Evolutionary conservation across 768 basidiomycete genomes (phyloP), one percentile per base, ranked within the genome.

Genomic region (Termitomyces sp.): DNA sequence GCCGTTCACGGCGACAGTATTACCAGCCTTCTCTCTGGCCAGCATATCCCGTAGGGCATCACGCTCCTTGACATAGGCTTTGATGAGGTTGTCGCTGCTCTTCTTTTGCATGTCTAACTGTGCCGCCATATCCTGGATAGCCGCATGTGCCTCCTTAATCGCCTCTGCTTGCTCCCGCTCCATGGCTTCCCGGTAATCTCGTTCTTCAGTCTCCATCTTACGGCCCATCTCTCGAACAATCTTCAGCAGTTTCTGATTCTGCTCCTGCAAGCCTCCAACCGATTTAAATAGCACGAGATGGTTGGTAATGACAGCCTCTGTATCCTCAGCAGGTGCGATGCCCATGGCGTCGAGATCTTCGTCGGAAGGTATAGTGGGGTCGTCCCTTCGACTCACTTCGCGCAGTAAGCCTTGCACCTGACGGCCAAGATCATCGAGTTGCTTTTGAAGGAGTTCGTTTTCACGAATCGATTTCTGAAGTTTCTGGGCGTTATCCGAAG

Each of bases 221-320:
- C 81, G 75, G 6, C 91, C 94, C 42, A 98, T 80, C 58, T 92
- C 90, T 18, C 96, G 81, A 13, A 90, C 88, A 65, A 96, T 87
- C 72, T 84, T 87, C 51, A 98, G 78, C 24, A 98, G 76, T 66
- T 90, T 91, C 78, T 92, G 90, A 71, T 98, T 98, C 75, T 96
- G 95, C 45, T 88, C 84, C 69, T 98, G 95, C n/a, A 99, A 76
- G 13, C 83, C 79, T 15, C 84, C 81, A 56, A 98, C 83, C 0
- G 88, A 90, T 48, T 82, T 81, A 86, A 94, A 98, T 38, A 92
- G 82, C 28, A 98, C 91, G 20, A 98, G 84, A 67, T 94, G 84
- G 68, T 91, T 91, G 18, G 92, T 89, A 72, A 98, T 96, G 63
- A 98, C 85, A 1, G 83, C 81, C 59, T 94, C 87, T 13, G 89